Base-by-base conservation (phyloP, 1,139 yeast species). In the Pneumocystis murina region DNA sequence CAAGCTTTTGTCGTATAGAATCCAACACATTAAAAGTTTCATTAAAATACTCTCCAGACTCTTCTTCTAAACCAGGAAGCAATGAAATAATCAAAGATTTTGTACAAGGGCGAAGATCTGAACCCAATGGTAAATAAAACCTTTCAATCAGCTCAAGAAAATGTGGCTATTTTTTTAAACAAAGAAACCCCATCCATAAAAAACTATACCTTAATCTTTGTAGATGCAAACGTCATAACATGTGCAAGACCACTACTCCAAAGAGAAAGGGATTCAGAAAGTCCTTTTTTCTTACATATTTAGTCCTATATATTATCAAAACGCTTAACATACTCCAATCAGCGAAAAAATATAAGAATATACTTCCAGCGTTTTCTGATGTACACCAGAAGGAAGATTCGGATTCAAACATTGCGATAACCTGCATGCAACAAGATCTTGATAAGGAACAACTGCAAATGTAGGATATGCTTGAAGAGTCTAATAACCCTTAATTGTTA, bases 221-320 rank as follows among this genome's bases (percentile, higher is more conserved):
- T 87, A 3, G 95, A 86, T 14, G 96, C 95, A 72, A 84, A 88
- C 16, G 94, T 82, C 79, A 91, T 82, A 61, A 92, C 76, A 0
- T 97, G 96, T 12, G 91, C 76, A 30, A 92, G 73, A 0, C 97
- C 97, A 0, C 97, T 96, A 1, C 91, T 77, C 97, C 98, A 92
- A 1, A 86, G 74, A 43, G 79, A 77, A 14, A 84, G 3, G 75
- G 68, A 62, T 85, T 82, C 61, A 86, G 74, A 1, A 79, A 72
- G 1, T 79, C 81, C 0, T 60, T 61, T 69, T 66, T 41, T 36
- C 59, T 40, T 36, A 20, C 6, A 35, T 58, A 8, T 17, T 58
- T 58, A 38, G 16, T 10, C 14, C 20, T 48, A 24, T 24, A 20
- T 12, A 28, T 38, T n/a, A 24, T 12, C 3, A 5, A 60, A 65